Evolutionary conservation across 345 rosid species (phyloP).

Genomic region (Ceriops decandra): DNA sequence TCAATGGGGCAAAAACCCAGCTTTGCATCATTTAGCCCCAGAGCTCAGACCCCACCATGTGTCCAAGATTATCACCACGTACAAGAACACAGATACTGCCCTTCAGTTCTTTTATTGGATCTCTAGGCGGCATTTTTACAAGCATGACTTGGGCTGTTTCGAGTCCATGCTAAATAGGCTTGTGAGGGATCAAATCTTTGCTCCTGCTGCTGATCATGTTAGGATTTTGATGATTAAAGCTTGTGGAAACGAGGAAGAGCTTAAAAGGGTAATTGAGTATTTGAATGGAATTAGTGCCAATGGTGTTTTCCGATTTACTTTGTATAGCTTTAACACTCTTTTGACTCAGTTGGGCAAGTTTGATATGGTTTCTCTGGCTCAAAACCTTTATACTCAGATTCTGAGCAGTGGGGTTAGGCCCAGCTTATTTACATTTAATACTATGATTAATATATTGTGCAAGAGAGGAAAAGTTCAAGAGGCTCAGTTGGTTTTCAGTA

Average conservation of each 20-base stretch:
- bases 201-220: constrained; percentile 49
- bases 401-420: constrained; percentile 47
- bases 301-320: constrained; percentile 35
- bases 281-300: constrained; percentile 32
- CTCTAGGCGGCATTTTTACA: constrained; percentile 45
- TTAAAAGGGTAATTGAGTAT: constrained; percentile 42
- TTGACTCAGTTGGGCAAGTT: constrained; percentile 58
- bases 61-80: constrained; percentile 40
- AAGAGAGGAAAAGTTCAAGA: constrained; percentile 48
- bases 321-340: constrained; percentile 54
- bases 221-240: constrained; percentile 59
- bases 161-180: constrained; percentile 52
- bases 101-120: constrained; percentile 50
- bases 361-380: constrained; percentile 46
- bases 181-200: constrained; percentile 32
- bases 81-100: constrained; percentile 28
- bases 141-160: constrained; percentile 43
- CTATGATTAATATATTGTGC: constrained; percentile 53
- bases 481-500: constrained; percentile 46
- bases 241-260: constrained; percentile 43
- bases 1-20: constrained; percentile 45
- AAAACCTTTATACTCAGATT: constrained; percentile 36
- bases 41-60: constrained; percentile 43
- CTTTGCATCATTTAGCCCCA: constrained; percentile 29
- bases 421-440: constrained; percentile 51